Evolutionary conservation across 1,284 basidiomycete species (phyloP).

Genomic region (Fomes fomentarius): DNA sequence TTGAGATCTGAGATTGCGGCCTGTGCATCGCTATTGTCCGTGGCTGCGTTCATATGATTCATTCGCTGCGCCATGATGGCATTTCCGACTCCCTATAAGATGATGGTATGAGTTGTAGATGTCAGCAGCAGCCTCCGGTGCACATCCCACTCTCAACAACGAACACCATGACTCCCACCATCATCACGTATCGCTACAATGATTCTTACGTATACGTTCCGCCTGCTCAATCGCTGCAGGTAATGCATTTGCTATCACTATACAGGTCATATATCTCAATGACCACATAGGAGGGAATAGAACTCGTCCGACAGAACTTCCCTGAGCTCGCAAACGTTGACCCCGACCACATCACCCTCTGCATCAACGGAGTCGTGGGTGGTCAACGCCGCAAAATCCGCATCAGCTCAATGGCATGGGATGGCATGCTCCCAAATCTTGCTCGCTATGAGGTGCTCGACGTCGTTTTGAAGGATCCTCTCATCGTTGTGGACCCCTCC

Average conservation of each 20-base stretch:
- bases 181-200: constrained; percentile 55
- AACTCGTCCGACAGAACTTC: constrained; percentile 51
- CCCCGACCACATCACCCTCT: constrained; percentile 50
- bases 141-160: not conserved
- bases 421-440: constrained; percentile 44
- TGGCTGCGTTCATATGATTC: no score
- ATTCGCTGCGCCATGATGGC: no score
- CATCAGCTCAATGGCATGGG: constrained; percentile 63
- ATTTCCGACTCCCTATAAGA: no score
- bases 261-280: not conserved
- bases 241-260: constrained; percentile 26
- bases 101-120: no score
- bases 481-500: constrained; percentile 11
- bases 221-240: constrained; percentile 49
- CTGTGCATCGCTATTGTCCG: no score
- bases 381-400: constrained; percentile 42
- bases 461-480: constrained; percentile 37
- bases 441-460: constrained; percentile 59
- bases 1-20: no score
- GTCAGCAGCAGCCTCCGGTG: not conserved
- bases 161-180: constrained; percentile 8
- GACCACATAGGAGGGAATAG: constrained; percentile 53
- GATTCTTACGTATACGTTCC: constrained; percentile 56
- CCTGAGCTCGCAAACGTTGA: constrained; percentile 45
- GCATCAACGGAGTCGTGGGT: constrained; percentile 39